These are phyloP conservation scores for Ceratobasidium sp. DNA, from an alignment of 1,284 basidiomycete genomes.

Conservation along the genomic window DNA sequence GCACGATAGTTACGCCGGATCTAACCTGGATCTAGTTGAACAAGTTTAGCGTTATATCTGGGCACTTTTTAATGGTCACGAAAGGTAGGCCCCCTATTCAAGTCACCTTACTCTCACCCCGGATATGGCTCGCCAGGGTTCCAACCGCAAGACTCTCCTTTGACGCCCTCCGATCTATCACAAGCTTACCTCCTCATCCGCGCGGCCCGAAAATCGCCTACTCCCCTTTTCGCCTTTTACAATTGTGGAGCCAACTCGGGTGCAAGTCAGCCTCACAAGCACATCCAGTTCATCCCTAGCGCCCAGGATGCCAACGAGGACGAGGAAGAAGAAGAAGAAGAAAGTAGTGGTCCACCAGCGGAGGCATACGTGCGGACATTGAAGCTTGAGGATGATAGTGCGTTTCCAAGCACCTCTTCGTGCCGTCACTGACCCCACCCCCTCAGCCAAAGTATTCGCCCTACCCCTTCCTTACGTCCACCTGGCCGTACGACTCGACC, in stretches of 20 bases:
- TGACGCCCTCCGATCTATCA: conserved; percentile 77
- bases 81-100: conserved; percentile 69
- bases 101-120: not conserved
- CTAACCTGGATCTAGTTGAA: conserved; percentile 63
- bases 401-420: not conserved
- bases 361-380: conserved; percentile 30
- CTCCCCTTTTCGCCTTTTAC: conserved; percentile 78
- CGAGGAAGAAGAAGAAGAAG: conserved; percentile 63
- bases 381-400: conserved; percentile 39
- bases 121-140: conserved; percentile 57
- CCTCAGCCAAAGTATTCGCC: conserved; percentile 73
- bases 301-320: conserved; percentile 59
- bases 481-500: conserved; percentile 46
- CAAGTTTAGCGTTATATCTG: conserved; percentile 81
- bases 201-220: conserved; percentile 67
- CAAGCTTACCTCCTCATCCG: conserved; percentile 72
- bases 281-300: conserved; percentile 79
- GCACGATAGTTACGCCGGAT: not conserved
- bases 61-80: conserved; percentile 81
- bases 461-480: conserved; percentile 76
- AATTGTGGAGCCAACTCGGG: conserved; percentile 85
- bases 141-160: conserved; percentile 75
- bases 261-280: conserved; percentile 87
- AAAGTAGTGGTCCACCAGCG: conserved; percentile 48
- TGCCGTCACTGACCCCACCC: not conserved